Evolutionary conservation across 495 filamentous ascomycete species (phyloP).

Genomic region (Daldinia grandis): DNA sequence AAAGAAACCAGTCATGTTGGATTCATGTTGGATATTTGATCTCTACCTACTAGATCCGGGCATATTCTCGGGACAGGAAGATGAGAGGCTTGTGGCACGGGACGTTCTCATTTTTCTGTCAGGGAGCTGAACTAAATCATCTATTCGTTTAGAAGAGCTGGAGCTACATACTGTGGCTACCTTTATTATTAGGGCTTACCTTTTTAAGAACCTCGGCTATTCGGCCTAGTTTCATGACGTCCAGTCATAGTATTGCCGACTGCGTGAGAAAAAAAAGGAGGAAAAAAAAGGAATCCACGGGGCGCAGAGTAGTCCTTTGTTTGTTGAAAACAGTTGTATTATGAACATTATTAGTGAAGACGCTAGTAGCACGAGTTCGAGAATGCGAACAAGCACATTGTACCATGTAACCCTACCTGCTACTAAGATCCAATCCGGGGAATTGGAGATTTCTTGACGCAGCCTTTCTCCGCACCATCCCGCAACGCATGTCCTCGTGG

Average conservation of each 20-base stretch:
- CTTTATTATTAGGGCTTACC: background rate
- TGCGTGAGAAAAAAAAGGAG: background rate
- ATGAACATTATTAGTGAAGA: conserved; percentile 6
- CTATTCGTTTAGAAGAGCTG: background rate
- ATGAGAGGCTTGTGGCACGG: background rate
- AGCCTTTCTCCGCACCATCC: conserved; percentile 32
- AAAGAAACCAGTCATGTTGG: background rate
- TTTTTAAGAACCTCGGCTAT: conserved; percentile 2
- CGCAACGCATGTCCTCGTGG: conserved; percentile 15
- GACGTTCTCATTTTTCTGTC: background rate
- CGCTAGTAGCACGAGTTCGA: conserved; percentile 13
- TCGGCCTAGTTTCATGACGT: background rate
- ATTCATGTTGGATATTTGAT: no score
- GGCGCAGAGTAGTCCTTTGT: conserved; percentile 6
- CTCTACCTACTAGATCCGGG: conserved; percentile 4
- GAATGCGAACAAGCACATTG: conserved; percentile 9
- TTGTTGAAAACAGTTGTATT: conserved; percentile 1
- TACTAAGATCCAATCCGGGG: conserved; percentile 32
- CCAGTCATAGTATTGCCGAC: conserved; percentile 27
- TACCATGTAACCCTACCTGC: conserved; percentile 33
- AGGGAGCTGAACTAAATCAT: background rate
- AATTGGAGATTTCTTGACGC: conserved; percentile 20
- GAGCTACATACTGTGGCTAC: background rate
- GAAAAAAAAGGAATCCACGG: no score
- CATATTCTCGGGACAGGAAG: background rate